Conservation (phyloP, 2,329 filamentous ascomycete genomes). For the Fusarium chlamydosporum region DNA sequence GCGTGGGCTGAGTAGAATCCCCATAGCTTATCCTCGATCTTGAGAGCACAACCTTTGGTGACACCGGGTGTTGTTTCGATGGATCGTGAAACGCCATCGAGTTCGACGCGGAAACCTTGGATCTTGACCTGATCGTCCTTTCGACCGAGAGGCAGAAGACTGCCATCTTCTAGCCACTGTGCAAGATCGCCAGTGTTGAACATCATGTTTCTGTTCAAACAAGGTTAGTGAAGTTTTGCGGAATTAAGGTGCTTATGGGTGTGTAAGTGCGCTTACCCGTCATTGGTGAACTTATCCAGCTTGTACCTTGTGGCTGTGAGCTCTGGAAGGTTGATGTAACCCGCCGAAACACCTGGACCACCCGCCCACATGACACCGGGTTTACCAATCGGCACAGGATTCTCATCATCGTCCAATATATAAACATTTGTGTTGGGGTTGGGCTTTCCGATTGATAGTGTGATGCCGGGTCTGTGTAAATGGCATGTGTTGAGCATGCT, state of each 20-base stretch:
- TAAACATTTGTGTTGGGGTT: slow-evolving; percentile 69
- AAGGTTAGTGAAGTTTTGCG: neutral
- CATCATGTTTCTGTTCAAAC: slow-evolving; percentile 54
- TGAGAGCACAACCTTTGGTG: slow-evolving; percentile 25
- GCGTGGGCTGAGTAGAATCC: slow-evolving; percentile 30
- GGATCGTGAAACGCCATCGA: slow-evolving; percentile 23
- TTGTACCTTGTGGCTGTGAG: slow-evolving; percentile 29
- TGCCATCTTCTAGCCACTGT: slow-evolving; percentile 34
- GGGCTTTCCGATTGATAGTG: slow-evolving; percentile 30
- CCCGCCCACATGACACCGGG: slow-evolving; percentile 70
- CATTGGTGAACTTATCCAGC: slow-evolving; percentile 46
- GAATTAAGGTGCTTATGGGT: fast-evolving
- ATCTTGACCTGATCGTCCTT: slow-evolving; percentile 43
- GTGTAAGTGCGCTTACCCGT: neutral
- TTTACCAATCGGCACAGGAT: slow-evolving; percentile 62
- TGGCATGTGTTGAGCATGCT: slow-evolving; percentile 39
- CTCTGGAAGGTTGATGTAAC: slow-evolving; percentile 28
- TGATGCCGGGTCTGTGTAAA: slow-evolving; percentile 26
- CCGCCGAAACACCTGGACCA: slow-evolving; percentile 25
- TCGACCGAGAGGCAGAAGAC: slow-evolving; percentile 35
- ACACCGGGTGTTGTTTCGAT: slow-evolving; percentile 18
- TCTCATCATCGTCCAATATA: slow-evolving; percentile 63
- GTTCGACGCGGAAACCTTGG: slow-evolving; percentile 31
- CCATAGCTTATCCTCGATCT: slow-evolving; percentile 25
- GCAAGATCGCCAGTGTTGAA: slow-evolving; percentile 40